Base-by-base conservation (phyloP, 768 basidiomycete species). In the Megacollybia marginata region DNA sequence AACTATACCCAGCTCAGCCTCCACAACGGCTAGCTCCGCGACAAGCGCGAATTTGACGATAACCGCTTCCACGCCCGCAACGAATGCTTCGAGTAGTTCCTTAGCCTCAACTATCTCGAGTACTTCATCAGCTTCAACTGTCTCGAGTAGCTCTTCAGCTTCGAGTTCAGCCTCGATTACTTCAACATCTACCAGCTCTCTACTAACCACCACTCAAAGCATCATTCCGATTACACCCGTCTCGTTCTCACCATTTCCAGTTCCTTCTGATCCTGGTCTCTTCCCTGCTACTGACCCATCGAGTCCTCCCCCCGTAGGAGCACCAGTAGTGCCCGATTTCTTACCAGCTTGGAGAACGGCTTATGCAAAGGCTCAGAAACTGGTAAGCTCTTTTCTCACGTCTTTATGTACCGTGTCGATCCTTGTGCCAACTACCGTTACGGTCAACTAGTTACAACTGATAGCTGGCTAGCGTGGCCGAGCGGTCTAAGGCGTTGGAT, bases 401-500 rank as follows among this genome's bases (percentile, higher is more conserved):
- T n/a, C n/a, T n/a, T n/a, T n/a, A n/a, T n/a, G n/a, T n/a, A n/a
- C n/a, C n/a, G n/a, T n/a, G n/a, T n/a, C n/a, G n/a, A 28, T 28
- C 23, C 23, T 28, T 6, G 23, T 28, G 23, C 23, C 23, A 28
- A 28, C 23, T 28, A 28, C 23, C 23, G 23, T 28, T 28, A 28
- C 23, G 23, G 2, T 28, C 23, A 28, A 28, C 23, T 28, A 28
- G 23, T 28, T 6, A 28, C 23, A 3, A 2, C 23, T 6, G 23
- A 28, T 28, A 28, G 23, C 23, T 28, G 23, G 15, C 38, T 18
- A 40, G 38, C 38, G 38, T 74, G 73, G 74, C 73, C 73, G 73
- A 74, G 73, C 74, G 73, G 73, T 74, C 73, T 74, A 74, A 75
- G 74, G 73, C 73, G 73, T 75, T 73, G 73, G 74, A 73, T 74